Conservation (phyloP, 805 yeast genomes). For the Kurtzmaniella fragi region DNA sequence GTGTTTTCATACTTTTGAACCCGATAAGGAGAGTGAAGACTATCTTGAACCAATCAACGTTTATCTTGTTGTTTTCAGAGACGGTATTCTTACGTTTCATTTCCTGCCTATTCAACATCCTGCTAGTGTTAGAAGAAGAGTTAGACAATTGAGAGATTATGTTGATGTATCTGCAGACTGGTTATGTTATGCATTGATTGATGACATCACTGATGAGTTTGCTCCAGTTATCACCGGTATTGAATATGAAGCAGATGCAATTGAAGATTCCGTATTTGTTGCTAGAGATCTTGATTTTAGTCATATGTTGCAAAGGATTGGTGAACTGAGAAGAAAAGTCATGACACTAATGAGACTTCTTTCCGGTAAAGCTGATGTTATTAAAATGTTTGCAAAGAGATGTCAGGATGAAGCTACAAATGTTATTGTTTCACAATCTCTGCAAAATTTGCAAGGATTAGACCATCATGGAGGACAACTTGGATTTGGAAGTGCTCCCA, state of each 20-base stretch:
- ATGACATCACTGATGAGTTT: constrained; percentile 81
- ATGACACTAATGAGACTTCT: constrained; percentile 89
- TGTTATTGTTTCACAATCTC: constrained; percentile 1
- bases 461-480: constrained; percentile 7
- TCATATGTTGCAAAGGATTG: constrained; percentile 73
- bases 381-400: constrained; percentile 92
- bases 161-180: constrained; percentile 77
- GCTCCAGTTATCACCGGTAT: constrained; percentile 75
- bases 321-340: constrained; percentile 84
- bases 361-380: constrained; percentile 93
- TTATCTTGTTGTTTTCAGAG: constrained; percentile 58
- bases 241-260: constrained; percentile 77
- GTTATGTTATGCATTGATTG: constrained; percentile 77
- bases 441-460: constrained; percentile 6
- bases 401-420: constrained; percentile 66
- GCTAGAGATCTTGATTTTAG: constrained; percentile 72
- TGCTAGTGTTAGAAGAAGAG: constrained; percentile 75
- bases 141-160: constrained; percentile 71
- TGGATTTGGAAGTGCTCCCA: neutral
- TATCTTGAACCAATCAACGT: constrained; percentile 78
- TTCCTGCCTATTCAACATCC: constrained; percentile 55
- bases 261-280: constrained; percentile 80
- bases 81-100: constrained; percentile 58
- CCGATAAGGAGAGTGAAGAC: constrained; percentile 75
- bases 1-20: constrained; percentile 94